Percentiles rank a stretch among this genome's conserved stretches.
phyloP scores from a whole-genome alignment of 768 basidiomycete genomes.

The Lactarius psammicola region DNA sequence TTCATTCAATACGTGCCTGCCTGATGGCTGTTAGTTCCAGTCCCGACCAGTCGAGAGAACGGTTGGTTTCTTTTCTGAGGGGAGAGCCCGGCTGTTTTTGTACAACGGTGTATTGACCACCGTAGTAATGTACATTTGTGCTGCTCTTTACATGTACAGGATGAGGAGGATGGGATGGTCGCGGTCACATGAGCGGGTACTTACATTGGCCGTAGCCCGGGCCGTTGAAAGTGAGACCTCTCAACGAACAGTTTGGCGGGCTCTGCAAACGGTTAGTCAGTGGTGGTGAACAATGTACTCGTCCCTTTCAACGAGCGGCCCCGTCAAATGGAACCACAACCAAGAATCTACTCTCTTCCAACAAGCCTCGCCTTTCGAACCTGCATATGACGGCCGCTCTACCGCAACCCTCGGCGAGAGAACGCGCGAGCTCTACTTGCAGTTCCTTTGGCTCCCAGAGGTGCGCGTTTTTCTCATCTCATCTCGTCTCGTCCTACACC shows the following conservation, averaged over 20 bases:
- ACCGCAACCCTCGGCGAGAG: conserved; percentile 17
- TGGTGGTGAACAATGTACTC: conserved; percentile 9
- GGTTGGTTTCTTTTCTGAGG: not conserved
- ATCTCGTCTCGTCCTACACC: too few relatives aligned
- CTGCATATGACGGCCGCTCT: conserved; percentile 21
- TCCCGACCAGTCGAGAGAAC: not conserved
- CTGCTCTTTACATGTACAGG: too few relatives aligned
- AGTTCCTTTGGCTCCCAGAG: conserved; percentile 29
- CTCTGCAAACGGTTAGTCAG: not conserved
- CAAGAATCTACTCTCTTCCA: conserved; percentile 23
- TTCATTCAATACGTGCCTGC: not conserved
- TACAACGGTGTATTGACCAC: not conserved
- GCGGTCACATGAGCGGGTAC: conserved; percentile 1
- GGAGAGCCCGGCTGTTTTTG: not conserved
- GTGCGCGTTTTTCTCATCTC: not conserved
- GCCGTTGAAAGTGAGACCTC: not conserved
- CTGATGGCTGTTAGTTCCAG: not conserved
- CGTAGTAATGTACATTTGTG: not conserved
- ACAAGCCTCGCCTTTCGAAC: conserved; percentile 22
- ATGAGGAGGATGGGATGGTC: too few relatives aligned
- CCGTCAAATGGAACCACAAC: conserved; percentile 27
- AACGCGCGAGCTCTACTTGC: conserved; percentile 25
- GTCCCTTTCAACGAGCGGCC: conserved; percentile 20
- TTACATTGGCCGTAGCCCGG: not conserved
- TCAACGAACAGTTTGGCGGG: too few relatives aligned